A percentile compares a stretch with the other conserved stretches of the same genome.
These are phyloP conservation scores for Coniosporium apollinis DNA, from an alignment of 495 filamentous ascomycete genomes.

Conservation along the genomic window DNA sequence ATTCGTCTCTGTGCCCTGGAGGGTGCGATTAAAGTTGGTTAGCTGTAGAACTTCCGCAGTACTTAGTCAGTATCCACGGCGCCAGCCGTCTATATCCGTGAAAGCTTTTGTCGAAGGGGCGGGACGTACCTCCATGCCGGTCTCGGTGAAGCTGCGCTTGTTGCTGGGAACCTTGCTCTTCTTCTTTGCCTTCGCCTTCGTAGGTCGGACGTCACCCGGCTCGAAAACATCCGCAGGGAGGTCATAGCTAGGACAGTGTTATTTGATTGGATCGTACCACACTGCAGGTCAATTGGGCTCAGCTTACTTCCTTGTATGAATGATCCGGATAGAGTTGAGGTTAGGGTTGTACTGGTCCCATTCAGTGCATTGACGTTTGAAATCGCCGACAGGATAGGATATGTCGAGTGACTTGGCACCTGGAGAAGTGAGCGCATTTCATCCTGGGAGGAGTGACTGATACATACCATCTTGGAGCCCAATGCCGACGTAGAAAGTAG, in stretches of 20 bases:
- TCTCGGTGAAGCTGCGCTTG: conserved; percentile 20
- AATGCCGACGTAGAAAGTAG: conserved; percentile 76
- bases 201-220: conserved; percentile 43
- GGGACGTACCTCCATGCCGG: conserved; percentile 23
- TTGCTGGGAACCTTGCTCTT: conserved; percentile 13
- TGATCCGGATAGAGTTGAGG: conserved; percentile 49
- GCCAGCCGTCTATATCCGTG: too few relatives aligned
- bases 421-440: conserved; percentile 14
- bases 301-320: conserved; percentile 58
- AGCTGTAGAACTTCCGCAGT: too few relatives aligned
- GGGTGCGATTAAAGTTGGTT: too few relatives aligned
- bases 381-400: conserved; percentile 54
- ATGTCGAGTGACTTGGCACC: conserved; percentile 45
- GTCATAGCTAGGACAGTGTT: conserved; percentile 50
- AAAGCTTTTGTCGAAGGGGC: too few relatives aligned
- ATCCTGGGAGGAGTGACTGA: background rate
- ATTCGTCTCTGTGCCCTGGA: conserved; percentile 4
- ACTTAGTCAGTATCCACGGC: too few relatives aligned
- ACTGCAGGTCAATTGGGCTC: too few relatives aligned
- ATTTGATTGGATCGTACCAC: too few relatives aligned
- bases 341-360: conserved; percentile 49
- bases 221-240: conserved; percentile 82
- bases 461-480: conserved; percentile 49
- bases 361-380: conserved; percentile 50
- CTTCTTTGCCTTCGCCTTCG: conserved; percentile 18